Base-by-base conservation (phyloP, 805 yeast genomes). In the Metschnikowia lochheadii region DNA sequence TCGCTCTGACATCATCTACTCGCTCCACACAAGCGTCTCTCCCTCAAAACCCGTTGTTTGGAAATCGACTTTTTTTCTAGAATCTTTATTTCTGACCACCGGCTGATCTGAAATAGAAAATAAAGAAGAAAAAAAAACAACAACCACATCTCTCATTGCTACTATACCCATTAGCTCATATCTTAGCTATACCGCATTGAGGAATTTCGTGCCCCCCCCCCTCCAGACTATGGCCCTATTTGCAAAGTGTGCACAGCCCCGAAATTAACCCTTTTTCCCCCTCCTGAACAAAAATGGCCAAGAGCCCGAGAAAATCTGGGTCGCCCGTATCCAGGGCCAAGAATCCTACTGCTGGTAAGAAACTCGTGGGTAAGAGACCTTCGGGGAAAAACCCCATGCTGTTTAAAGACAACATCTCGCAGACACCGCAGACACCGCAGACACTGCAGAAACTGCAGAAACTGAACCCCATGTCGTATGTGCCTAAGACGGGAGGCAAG, bases 401-500 rank as follows among this genome's bases (percentile, higher is more conserved):
- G 8, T 14, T 33, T 33, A 44, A 44, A 15, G 23, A 21, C 17
- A 21, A 40, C n/a, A 41, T 48, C 40, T 49, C n/a, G n/a, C n/a
- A n/a, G n/a, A n/a, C n/a, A n/a, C n/a, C 54, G 18, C 54, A 50
- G 21, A 54, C 47, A 42, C 55, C 34, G 56, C 46, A 49, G 40
- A 57, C 58, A 21, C 49, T 46, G 40, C 29, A 23, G 29, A 23
- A 23, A 23, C 49, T 53, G 18, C 54, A 49, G 21, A 54, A 48
- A 42, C 55, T 36, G 56, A 47, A 49, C 44, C 58, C 58, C 32
- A 50, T 47, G 42, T 44, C 49, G 21, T 49, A 53, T 45, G 46
- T 49, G 15, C 50, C 54, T 18, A 51, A 49, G 5, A 39, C 48
- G 31, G 73, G 72, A 1, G 76, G 77, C 15, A 72, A 72, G 57